Conservation (phyloP, 192 early-diverging fungal genomes). For the Podila horticola region DNA sequence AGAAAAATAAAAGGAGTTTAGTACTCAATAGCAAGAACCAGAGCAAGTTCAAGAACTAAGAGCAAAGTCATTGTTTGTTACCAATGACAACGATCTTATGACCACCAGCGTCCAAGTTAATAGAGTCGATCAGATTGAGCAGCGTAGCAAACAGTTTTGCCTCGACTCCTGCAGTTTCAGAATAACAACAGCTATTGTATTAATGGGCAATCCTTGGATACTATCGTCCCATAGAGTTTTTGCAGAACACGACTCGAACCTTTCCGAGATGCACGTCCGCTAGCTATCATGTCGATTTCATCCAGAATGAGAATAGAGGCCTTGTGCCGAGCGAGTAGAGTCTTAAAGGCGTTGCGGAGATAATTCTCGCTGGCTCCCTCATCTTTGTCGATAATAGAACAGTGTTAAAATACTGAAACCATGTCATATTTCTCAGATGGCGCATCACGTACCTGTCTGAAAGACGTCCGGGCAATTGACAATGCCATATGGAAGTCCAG, state of each 20-base stretch:
- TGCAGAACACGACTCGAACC: conserved; percentile 9
- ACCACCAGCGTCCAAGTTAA: conserved; percentile 32
- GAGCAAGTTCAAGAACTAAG: no score
- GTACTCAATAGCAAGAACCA: neutral
- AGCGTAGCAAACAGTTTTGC: conserved; percentile 54
- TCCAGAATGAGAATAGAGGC: conserved; percentile 64
- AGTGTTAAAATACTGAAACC: neutral
- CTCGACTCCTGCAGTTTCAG: conserved; percentile 50
- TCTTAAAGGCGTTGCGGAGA: conserved; percentile 53
- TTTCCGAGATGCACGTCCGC: conserved; percentile 45
- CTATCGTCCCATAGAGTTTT: neutral
- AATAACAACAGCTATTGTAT: neutral
- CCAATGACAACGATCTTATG: conserved; percentile 59
- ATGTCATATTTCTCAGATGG: neutral
- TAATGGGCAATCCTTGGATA: neutral
- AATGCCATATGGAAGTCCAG: conserved; percentile 54
- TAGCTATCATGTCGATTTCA: conserved; percentile 66
- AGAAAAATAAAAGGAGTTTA: neutral
- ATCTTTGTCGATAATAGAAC: conserved; percentile 35
- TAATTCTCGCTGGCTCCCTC: conserved; percentile 65
- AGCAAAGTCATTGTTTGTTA: conserved; percentile 5
- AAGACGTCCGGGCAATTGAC: conserved; percentile 64
- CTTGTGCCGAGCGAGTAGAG: conserved; percentile 16
- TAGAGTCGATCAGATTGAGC: conserved; percentile 52
- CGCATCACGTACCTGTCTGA: conserved; percentile 45